Percentiles rank a stretch among this genome's conserved stretches.
These are phyloP conservation scores for Taphrina communis DNA, from an alignment of 1,139 yeast genomes.

Conservation along the genomic window DNA sequence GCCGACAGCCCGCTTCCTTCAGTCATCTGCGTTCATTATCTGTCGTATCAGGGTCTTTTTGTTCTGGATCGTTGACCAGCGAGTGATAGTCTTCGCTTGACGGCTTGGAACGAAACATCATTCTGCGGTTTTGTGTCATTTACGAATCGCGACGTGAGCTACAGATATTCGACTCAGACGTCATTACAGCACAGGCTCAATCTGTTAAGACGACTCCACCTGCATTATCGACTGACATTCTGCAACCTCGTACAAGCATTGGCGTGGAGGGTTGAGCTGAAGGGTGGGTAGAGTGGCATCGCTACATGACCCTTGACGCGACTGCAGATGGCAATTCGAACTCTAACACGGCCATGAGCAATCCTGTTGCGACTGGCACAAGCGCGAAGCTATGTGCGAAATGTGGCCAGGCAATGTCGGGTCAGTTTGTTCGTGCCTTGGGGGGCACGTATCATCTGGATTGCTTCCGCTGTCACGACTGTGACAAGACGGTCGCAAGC, in stretches of 20 bases:
- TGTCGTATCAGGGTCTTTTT: too few relatives aligned
- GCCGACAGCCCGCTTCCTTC: too few relatives aligned
- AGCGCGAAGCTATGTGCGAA: conserved; percentile 13
- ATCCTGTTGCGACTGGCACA: not conserved
- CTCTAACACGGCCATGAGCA: not conserved
- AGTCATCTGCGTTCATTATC: too few relatives aligned
- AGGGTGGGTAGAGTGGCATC: not conserved
- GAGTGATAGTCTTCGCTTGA: not conserved
- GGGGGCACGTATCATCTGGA: conserved; percentile 43
- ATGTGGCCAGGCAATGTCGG: conserved; percentile 28
- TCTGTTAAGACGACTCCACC: too few relatives aligned
- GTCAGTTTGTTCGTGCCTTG: conserved; percentile 43
- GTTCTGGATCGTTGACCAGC: not conserved
- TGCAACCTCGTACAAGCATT: not conserved
- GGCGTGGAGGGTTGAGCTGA: not conserved
- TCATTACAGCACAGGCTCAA: too few relatives aligned
- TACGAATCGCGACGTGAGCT: conserved; percentile 2
- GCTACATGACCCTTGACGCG: conserved; percentile 15
- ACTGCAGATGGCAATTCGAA: conserved; percentile 7
- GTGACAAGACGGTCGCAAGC: conserved; percentile 50
- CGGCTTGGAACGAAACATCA: not conserved
- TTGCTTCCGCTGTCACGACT: conserved; percentile 45
- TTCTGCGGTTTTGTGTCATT: not conserved
- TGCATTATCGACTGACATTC: not conserved
- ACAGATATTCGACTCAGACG: not conserved